A percentile compares a stretch with the other conserved stretches of the same genome.
These are phyloP conservation scores for Pterocarpus santalinus DNA, from an alignment of 306 rosid genomes.

Conservation along the genomic window DNA sequence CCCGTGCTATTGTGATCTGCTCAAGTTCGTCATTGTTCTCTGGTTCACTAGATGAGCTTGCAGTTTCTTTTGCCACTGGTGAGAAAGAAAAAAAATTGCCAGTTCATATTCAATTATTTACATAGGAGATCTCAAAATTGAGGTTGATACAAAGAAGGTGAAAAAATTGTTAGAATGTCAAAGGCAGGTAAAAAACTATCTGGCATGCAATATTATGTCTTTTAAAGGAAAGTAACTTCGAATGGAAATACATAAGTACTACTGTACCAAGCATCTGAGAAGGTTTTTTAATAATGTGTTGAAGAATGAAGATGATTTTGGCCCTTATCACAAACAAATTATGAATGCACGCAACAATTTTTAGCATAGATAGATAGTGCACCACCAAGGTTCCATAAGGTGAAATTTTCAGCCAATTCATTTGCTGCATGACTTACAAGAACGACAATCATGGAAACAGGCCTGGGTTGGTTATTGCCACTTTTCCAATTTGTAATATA, in stretches of 20 bases:
- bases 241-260: neutral
- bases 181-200: constrained; percentile 26
- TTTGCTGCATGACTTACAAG: neutral
- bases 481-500: constrained; percentile 23
- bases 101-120: constrained; percentile 35
- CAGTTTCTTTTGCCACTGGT: constrained; percentile 74
- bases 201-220: constrained; percentile 19
- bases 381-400: neutral
- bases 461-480: neutral
- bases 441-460: constrained; percentile 10
- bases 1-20: constrained; percentile 93
- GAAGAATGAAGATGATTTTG: constrained; percentile 6
- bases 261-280: neutral
- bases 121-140: neutral
- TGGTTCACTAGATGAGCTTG: constrained; percentile 72
- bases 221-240: neutral
- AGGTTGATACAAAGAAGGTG: neutral
- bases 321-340: constrained; percentile 1
- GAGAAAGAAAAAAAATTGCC: constrained; percentile 47
- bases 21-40: constrained; percentile 92
- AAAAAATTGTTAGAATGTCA: constrained; percentile 8
- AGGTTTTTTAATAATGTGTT: constrained; percentile 16
- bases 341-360: constrained; percentile 7
- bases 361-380: neutral
- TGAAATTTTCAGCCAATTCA: constrained; percentile 1